Evolutionary conservation across 2,329 filamentous ascomycete genomes (phyloP).

Genomic region (Nannizzia gypsea): DNA sequence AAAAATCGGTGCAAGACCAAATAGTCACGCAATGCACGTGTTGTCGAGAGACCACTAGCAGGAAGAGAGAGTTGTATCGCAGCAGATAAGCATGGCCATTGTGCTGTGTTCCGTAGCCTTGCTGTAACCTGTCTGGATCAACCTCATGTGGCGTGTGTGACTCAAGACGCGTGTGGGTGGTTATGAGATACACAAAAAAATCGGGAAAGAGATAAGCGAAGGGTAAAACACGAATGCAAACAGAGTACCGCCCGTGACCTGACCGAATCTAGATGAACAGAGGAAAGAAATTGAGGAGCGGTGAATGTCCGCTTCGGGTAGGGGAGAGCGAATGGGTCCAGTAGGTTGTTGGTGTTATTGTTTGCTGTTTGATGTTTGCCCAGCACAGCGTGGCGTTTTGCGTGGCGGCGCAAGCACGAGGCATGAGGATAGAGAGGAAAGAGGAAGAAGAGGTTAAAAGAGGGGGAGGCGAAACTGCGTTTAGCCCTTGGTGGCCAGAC

Average conservation of each 20-base stretch:
- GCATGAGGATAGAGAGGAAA: not conserved
- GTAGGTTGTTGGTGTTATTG: not conserved
- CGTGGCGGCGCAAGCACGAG: no score
- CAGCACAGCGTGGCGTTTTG: not conserved
- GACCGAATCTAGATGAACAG: not conserved
- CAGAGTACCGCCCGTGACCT: not conserved
- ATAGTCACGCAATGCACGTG: not conserved
- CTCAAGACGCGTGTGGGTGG: not conserved
- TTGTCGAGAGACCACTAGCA: no score
- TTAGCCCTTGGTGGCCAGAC: not conserved
- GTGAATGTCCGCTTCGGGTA: not conserved
- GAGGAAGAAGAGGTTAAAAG: not conserved
- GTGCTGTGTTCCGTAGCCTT: not conserved
- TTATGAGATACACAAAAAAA: slow-evolving; percentile 1
- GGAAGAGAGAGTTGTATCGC: not conserved
- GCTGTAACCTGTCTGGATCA: not conserved
- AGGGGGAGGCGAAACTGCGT: not conserved
- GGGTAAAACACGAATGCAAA: not conserved
- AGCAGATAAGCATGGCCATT: not conserved
- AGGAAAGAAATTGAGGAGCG: not conserved
- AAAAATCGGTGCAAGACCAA: not conserved
- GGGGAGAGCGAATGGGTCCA: not conserved
- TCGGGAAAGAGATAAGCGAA: not conserved
- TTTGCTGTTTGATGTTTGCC: slow-evolving; percentile 2
- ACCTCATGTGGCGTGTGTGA: not conserved